Base-by-base conservation (phyloP, 495 filamentous ascomycete species). In the Pyronema domesticum region DNA sequence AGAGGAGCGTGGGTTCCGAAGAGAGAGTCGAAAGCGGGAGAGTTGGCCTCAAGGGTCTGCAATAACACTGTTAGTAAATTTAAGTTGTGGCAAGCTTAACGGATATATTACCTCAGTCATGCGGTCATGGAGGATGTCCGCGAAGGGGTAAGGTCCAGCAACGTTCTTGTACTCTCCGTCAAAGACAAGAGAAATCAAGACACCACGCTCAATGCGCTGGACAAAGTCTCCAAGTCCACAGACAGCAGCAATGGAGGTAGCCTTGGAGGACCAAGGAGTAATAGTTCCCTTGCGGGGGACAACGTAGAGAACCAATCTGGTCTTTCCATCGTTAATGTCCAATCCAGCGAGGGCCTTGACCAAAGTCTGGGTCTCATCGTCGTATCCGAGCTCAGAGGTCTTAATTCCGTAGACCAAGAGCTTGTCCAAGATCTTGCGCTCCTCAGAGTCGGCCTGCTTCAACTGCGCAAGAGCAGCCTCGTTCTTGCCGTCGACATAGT, bases 231-330 rank as follows among this genome's bases (percentile, higher is more conserved):
- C 75, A 45, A 95, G 69, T 17, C 84, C 87, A 67, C 89, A 95
- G n/a, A 94, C 89, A 54, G 88, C 78, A 37, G 89, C 81, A 66
- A 96, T 95, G 61, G 79, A 86, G 37, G 89, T 95, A 37, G 89
- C 91, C 64, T 95, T 86, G 48, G 89, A 93, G 66, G 85, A 94
- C 91, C 91, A 98, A 68, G 91, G 91, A 37, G 87, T 95, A 58
- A 94, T 87, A 37, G 89, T 94, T 40, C 80, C 81, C 33, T 73
- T 74, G 48, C 91, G 77, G 9, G 89, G 91, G 37, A 75, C 77
- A 46, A 95, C 74, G 63, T 86, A 86, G 13, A 65, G 44, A 18
- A 64, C 1, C 65, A 79, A 78, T 18, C 76, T 70, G 44, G 51
- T 34, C 13, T 61, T 59, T 4, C 61, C 62, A 56, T 76, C 70